A percentile compares a stretch with the other conserved stretches of the same genome.
Evolutionary conservation across 192 early-diverging fungal species (phyloP).

Genomic region (Haplosporangium gracile): DNA sequence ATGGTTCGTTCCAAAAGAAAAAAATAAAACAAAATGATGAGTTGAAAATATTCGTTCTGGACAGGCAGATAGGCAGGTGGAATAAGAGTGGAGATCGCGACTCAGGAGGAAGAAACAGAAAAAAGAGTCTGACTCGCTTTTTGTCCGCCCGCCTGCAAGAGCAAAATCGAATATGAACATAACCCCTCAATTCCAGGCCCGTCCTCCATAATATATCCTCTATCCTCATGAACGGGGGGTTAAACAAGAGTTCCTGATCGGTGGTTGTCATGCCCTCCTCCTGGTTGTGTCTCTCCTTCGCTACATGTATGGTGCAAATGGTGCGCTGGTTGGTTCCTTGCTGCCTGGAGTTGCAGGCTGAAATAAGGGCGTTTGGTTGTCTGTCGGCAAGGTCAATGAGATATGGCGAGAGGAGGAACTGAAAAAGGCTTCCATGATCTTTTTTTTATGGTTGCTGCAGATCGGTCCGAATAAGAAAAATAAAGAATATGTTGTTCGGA

Average conservation of each 20-base stretch:
- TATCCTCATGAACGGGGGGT: not conserved
- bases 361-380: not conserved
- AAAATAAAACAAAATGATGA: not conserved
- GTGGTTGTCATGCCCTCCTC: not conserved
- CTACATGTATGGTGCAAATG: no score
- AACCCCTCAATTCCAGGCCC: not conserved
- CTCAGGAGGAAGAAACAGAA: not conserved
- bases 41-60: not conserved
- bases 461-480: constrained; percentile 2
- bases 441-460: not conserved
- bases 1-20: constrained; percentile 2
- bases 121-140: no score
- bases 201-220: not conserved
- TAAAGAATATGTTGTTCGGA: not conserved
- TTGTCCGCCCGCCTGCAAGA: not conserved
- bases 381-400: not conserved
- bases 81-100: not conserved
- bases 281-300: no score
- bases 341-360: not conserved
- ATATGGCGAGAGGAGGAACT: not conserved
- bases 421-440: not conserved
- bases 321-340: no score
- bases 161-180: not conserved
- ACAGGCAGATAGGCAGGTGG: not conserved
- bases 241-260: not conserved